Evolutionary conservation across 305 asterid species (phyloP).

Genomic region (Euphrasia arctica): DNA sequence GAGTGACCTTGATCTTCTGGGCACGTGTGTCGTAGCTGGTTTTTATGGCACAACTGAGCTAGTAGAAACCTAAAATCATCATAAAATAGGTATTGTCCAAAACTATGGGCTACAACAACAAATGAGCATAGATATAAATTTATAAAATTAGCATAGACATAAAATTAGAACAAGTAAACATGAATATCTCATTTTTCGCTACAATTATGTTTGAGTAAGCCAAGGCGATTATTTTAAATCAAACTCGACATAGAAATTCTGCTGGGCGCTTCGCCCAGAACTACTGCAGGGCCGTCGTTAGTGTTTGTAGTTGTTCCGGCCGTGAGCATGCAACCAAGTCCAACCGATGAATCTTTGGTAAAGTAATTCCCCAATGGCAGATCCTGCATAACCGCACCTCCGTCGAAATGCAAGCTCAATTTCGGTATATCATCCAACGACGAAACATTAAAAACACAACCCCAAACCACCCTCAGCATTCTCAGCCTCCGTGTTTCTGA

Average conservation of each 20-base stretch:
- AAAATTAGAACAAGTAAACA: too few species aligned
- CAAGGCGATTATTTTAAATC: conserved; percentile 46
- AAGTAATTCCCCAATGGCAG: conserved; percentile 23
- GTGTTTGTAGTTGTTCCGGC: too few species aligned
- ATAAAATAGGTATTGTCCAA: too few species aligned
- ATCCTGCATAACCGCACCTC: background rate
- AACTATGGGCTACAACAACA: too few species aligned
- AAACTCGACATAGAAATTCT: conserved; percentile 40
- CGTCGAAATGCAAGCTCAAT: conserved; percentile 1
- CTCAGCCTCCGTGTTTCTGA: background rate
- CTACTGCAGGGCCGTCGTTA: conserved; percentile 35
- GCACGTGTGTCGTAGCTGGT: too few species aligned
- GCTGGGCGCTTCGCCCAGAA: conserved; percentile 44
- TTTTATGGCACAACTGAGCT: too few species aligned
- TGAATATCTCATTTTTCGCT: too few species aligned
- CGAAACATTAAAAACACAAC: background rate
- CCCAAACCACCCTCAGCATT: background rate
- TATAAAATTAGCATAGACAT: too few species aligned
- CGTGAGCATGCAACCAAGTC: conserved; percentile 30
- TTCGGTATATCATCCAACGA: background rate
- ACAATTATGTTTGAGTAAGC: conserved; percentile 9
- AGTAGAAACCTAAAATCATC: too few species aligned
- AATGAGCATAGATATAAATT: too few species aligned
- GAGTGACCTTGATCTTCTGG: too few species aligned
- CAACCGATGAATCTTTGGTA: conserved; percentile 14